Evolutionary conservation across 805 yeast species (phyloP).

Genomic region (Citeromyces nyonsensis): DNA sequence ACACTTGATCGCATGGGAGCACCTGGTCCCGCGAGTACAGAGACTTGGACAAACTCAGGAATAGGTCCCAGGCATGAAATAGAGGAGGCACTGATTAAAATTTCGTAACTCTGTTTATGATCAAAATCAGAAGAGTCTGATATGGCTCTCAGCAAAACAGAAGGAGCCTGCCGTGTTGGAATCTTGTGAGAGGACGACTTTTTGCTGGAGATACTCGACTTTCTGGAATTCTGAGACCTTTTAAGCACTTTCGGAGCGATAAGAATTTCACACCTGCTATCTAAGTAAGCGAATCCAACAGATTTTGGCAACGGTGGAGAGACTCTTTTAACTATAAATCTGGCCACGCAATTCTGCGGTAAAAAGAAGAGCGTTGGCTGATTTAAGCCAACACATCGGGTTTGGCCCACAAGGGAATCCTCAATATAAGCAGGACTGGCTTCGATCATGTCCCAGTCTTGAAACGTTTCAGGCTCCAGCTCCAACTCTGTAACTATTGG

Average conservation of each 20-base stretch:
- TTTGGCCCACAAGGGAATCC: conserved; percentile 58
- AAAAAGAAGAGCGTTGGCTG: conserved; percentile 61
- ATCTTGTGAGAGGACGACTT: not conserved
- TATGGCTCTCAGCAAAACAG: conserved; percentile 12
- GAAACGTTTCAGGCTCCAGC: conserved; percentile 60
- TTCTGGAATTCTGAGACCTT: conserved; percentile 4
- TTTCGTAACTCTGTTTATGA: too few species aligned
- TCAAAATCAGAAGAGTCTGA: conserved; percentile 7
- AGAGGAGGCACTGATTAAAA: too few species aligned
- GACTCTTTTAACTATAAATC: conserved; percentile 33
- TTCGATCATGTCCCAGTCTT: conserved; percentile 89
- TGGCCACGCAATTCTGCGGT: conserved; percentile 41
- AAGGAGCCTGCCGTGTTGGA: not conserved
- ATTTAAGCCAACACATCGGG: conserved; percentile 51
- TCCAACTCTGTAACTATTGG: conserved; percentile 40
- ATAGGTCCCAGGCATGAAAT: conserved; percentile 7
- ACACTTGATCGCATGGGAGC: conserved; percentile 9
- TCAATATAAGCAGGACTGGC: conserved; percentile 68
- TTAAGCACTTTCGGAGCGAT: conserved; percentile 53
- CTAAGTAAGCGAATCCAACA: conserved; percentile 21
- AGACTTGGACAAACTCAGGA: conserved; percentile 30
- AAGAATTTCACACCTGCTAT: conserved; percentile 18
- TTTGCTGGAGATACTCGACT: too few species aligned
- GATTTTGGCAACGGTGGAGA: conserved; percentile 6
- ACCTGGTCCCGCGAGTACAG: conserved; percentile 37